These are phyloP conservation scores for Carallia brachiata DNA, from an alignment of 345 rosid species.

Conservation along the genomic window DNA sequence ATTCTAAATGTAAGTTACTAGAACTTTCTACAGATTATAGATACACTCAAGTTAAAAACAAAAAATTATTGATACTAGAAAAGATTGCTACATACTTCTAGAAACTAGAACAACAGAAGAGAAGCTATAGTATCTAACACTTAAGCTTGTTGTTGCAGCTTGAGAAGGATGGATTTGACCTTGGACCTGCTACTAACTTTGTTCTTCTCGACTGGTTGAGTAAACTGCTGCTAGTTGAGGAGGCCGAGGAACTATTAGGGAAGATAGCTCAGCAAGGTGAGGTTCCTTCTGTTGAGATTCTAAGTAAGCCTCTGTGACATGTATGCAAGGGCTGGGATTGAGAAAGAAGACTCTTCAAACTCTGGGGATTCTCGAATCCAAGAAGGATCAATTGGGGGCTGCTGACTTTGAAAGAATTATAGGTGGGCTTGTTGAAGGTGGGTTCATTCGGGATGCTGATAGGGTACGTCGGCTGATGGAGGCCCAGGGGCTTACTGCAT, in stretches of 20 bases:
- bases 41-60: too few relatives aligned
- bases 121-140: too few relatives aligned
- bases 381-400: conserved; percentile 47
- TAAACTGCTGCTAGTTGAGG: conserved; percentile 63
- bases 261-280: conserved; percentile 79
- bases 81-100: too few relatives aligned
- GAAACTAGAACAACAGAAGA: too few relatives aligned
- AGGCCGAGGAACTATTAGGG: conserved; percentile 69
- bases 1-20: too few relatives aligned
- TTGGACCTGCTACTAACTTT: conserved; percentile 62
- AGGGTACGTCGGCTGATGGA: conserved; percentile 54
- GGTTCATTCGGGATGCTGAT: conserved; percentile 63
- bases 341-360: conserved; percentile 88
- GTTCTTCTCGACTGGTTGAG: conserved; percentile 82
- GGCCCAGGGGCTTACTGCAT: conserved; percentile 43
- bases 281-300: conserved; percentile 62
- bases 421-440: conserved; percentile 54
- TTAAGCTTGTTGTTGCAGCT: conserved; percentile 54
- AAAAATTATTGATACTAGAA: too few relatives aligned
- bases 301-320: conserved; percentile 73
- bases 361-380: conserved; percentile 49
- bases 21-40: too few relatives aligned
- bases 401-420: conserved; percentile 60
- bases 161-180: conserved; percentile 75
- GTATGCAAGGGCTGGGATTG: conserved; percentile 54